Percentiles rank a stretch among this genome's conserved stretches.
These are phyloP conservation scores for Podospora comata DNA, from an alignment of 495 filamentous ascomycete genomes.

Conservation along the genomic window DNA sequence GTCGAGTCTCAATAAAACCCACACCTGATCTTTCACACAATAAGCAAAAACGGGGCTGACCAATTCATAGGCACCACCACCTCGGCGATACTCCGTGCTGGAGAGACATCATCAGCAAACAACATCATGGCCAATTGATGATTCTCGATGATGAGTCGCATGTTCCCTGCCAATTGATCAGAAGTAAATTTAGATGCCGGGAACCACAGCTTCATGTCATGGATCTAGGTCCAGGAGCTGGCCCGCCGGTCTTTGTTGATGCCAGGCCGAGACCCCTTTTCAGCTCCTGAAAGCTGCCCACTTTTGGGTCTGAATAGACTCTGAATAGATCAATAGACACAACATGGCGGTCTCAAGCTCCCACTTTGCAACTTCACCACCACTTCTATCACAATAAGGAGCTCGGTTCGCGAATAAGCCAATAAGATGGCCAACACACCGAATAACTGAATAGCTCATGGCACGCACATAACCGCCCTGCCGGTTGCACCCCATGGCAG, in stretches of 20 bases:
- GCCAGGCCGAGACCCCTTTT: conserved; percentile 10
- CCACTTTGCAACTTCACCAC: neutral
- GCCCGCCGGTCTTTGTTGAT: conserved; percentile 17
- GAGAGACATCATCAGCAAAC: neutral
- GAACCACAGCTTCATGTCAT: neutral
- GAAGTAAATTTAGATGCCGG: neutral
- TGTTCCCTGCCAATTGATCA: neutral
- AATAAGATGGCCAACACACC: conserved; percentile 1
- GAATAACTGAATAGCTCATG: conserved; percentile 14
- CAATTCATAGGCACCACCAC: neutral
- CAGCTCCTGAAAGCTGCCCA: conserved; percentile 20
- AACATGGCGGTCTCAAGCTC: neutral
- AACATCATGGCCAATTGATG: neutral
- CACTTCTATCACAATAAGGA: neutral
- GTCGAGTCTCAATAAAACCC: neutral
- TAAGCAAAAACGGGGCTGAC: neutral
- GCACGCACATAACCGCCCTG: neutral
- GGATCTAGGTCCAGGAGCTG: neutral
- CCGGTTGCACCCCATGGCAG: neutral
- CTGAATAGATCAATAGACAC: conserved; percentile 29
- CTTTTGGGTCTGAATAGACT: conserved; percentile 38
- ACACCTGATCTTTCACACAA: neutral
- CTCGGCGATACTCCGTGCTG: no score
- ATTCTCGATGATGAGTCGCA: neutral
- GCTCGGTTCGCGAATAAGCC: conserved; percentile 11